These are phyloP conservation scores for Whalleya microplaca DNA, from an alignment of 2,329 filamentous ascomycete species.

Conservation along the genomic window DNA sequence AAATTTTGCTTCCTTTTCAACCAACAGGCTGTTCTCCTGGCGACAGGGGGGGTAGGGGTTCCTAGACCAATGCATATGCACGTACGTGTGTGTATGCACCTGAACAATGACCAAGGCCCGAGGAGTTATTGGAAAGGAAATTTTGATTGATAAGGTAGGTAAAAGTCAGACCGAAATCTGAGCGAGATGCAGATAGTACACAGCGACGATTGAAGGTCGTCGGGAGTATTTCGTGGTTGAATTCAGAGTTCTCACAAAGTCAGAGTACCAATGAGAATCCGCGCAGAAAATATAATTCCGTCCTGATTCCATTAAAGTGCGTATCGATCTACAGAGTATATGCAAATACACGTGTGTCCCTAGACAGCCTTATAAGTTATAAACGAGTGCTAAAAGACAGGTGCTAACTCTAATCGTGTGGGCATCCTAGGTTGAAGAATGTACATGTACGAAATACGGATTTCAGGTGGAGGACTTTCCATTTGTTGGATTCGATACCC, in stretches of 20 bases:
- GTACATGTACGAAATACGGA: too few relatives aligned
- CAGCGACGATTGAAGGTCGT: too few relatives aligned
- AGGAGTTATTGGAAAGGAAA: constrained; percentile 11
- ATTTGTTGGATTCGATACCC: too few relatives aligned
- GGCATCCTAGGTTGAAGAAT: too few relatives aligned
- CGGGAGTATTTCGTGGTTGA: too few relatives aligned
- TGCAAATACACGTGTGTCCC: not conserved
- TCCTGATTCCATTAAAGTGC: too few relatives aligned
- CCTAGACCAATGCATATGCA: constrained; percentile 22
- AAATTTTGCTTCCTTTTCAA: not conserved
- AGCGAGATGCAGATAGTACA: not conserved
- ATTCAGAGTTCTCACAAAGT: too few relatives aligned
- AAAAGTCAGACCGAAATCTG: not conserved
- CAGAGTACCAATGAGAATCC: not conserved
- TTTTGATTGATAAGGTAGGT: not conserved
- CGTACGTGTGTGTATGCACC: constrained; percentile 16
- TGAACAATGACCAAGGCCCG: constrained; percentile 24
- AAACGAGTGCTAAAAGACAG: too few relatives aligned
- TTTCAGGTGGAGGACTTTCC: too few relatives aligned
- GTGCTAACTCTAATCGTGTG: too few relatives aligned
- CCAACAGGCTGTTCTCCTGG: constrained; percentile 10
- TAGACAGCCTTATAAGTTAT: too few relatives aligned
- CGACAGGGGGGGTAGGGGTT: constrained; percentile 15
- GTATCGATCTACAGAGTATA: not conserved
- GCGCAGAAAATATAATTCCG: too few relatives aligned